A percentile compares a stretch with the other conserved stretches of the same genome.
These are phyloP conservation scores for Metschnikowia gruessii DNA, from an alignment of 805 yeast genomes.

Conservation along the genomic window DNA sequence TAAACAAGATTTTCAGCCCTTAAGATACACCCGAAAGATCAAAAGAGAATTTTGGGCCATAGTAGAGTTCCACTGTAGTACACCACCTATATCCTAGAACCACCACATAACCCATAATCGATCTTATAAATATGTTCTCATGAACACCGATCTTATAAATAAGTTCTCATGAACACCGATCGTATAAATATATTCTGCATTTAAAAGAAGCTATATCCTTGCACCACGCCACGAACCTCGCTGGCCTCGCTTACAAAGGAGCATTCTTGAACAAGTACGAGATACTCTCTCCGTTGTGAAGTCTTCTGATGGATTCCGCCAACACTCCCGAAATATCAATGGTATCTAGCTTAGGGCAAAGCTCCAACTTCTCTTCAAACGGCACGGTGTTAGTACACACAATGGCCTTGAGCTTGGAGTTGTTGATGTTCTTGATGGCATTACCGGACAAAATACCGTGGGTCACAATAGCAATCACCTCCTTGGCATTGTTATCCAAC, in stretches of 20 bases:
- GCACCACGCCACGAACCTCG: background rate
- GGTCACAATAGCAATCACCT: conserved; percentile 78
- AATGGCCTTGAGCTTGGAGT: conserved; percentile 62
- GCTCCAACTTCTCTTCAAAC: conserved; percentile 56
- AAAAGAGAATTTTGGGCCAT: no score
- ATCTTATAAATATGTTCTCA: no score
- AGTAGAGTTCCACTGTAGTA: no score
- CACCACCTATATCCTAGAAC: no score
- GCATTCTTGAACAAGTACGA: conserved; percentile 74
- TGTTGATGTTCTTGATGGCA: conserved; percentile 68
- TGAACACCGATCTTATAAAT: no score
- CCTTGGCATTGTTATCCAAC: conserved; percentile 62
- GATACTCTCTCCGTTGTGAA: conserved; percentile 85
- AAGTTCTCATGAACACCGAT: no score
- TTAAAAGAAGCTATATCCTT: background rate
- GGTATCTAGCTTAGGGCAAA: conserved; percentile 61
- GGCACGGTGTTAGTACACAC: conserved; percentile 84
- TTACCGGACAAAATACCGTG: conserved; percentile 78
- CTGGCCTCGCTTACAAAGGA: conserved; percentile 36
- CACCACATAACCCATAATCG: no score
- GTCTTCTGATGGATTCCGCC: conserved; percentile 80
- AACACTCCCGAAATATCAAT: conserved; percentile 71
- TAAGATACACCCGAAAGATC: no score
- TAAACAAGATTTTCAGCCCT: no score
- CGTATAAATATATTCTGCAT: no score